Base-by-base conservation (phyloP, 495 filamentous ascomycete genomes). In the Xylaria curta region DNA sequence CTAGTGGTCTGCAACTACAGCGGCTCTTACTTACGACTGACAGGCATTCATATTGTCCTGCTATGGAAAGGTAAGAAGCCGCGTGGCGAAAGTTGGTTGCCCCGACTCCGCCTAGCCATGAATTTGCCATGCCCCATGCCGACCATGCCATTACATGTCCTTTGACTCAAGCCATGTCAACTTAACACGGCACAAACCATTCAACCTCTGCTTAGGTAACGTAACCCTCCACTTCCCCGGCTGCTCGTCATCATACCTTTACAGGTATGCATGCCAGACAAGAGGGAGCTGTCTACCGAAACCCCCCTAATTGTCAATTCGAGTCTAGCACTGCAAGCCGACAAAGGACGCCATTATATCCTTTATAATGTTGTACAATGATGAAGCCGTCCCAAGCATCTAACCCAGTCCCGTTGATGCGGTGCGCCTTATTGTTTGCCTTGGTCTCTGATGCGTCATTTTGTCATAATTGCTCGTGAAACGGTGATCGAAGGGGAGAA, bases 351-450 rank as follows among this genome's bases (percentile, higher is more conserved):
- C 75, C 73, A 68, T 59, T 58, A 66, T 68, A 68, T 38, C 66
- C 53, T 44, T 68, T 59, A 59, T 68, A 66, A 70, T 74, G 71
- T 73, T 73, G 70, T 75, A 75, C 72, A 75, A 70, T 75, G 69
- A 73, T 65, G 44, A 73, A 77, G 73, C 68, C 46, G 66, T 63
- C 73, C 46, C 64, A 21, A 53, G 76, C 76, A 75, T 76, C 76
- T 78, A 74, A 62, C 38, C 70, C 73, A 75, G 72, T 74, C 72
- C 75, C 68, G 73, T 73, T 75, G 73, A 77, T 79, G 77, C 74
- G 70, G 71, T 76, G 75, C 77, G 75, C 75, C 65, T 63, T 79
- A 68, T 74, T 64, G 63, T 76, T 31, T 58, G 70, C 70, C 77
- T 40, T 74, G 51, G 66, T 66, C 75, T 66, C 59, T 59, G 68